Evolutionary conservation across 2,329 filamentous ascomycete genomes (phyloP).

Genomic region (Diaporthe ilicicola): DNA sequence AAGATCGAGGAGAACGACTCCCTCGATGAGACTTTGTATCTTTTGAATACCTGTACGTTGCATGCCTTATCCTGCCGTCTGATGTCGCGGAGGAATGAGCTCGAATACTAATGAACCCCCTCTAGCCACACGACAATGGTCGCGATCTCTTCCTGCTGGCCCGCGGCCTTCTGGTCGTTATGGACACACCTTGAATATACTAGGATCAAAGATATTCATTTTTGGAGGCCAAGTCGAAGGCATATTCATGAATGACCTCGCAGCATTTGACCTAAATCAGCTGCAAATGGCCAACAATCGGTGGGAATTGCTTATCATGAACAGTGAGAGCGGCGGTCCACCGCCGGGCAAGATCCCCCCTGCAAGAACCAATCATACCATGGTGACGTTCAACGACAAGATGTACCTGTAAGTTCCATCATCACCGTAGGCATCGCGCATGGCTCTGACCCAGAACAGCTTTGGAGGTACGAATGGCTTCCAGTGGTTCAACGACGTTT

Average conservation of each 20-base stretch:
- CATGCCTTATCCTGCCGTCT: not conserved
- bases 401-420: slow-evolving; percentile 79
- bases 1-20: slow-evolving; percentile 94
- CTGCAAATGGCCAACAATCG: slow-evolving; percentile 89
- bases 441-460: slow-evolving; percentile 52
- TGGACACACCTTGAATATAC: slow-evolving; percentile 93
- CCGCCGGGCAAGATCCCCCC: slow-evolving; percentile 77
- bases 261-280: slow-evolving; percentile 95
- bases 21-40: slow-evolving; percentile 93
- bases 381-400: slow-evolving; percentile 91
- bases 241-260: slow-evolving; percentile 96
- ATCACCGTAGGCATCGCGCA: not conserved
- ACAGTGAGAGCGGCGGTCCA: slow-evolving; percentile 69
- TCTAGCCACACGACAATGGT: slow-evolving; percentile 96
- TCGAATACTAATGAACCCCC: slow-evolving; percentile 36
- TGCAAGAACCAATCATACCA: slow-evolving; percentile 91
- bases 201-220: slow-evolving; percentile 96
- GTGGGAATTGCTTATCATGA: slow-evolving; percentile 92
- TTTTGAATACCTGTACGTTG: slow-evolving; percentile 93
- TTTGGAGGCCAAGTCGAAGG: slow-evolving; percentile 98
- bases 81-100: not conserved
- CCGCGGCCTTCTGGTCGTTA: slow-evolving; percentile 89
- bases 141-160: slow-evolving; percentile 87
- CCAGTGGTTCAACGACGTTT: slow-evolving; percentile 99
- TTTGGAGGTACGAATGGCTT: slow-evolving; percentile 97